Evolutionary conservation across 2,329 filamentous ascomycete species (phyloP).

Genomic region (Cladosporium sp.): DNA sequence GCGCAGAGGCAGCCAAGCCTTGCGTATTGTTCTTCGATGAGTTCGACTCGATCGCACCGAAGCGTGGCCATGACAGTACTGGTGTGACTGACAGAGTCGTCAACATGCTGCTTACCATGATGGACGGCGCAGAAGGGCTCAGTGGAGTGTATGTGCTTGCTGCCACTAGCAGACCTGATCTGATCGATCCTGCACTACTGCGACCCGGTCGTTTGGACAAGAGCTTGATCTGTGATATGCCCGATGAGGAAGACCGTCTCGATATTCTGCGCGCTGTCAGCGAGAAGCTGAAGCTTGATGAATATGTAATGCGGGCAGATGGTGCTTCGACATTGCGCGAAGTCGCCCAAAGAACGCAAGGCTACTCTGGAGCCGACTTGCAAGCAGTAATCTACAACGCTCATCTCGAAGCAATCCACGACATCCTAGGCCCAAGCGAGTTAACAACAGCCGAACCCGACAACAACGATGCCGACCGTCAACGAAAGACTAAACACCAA

Average conservation of each 20-base stretch:
- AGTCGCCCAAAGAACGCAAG: constrained; percentile 77
- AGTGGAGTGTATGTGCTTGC: constrained; percentile 95
- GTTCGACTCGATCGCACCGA: constrained; percentile 96
- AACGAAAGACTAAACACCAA: constrained; percentile 28
- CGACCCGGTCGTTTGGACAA: constrained; percentile 93
- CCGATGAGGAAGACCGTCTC: constrained; percentile 72
- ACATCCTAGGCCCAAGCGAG: constrained; percentile 64
- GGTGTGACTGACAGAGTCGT: constrained; percentile 98
- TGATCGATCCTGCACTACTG: constrained; percentile 91
- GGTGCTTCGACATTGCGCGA: constrained; percentile 18
- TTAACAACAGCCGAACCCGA: constrained; percentile 36
- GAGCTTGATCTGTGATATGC: constrained; percentile 87
- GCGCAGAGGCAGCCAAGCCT: constrained; percentile 84
- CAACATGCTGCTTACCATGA: constrained; percentile 96
- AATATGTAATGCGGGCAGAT: constrained; percentile 57
- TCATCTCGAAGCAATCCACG: constrained; percentile 94
- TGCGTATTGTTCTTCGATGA: constrained; percentile 98
- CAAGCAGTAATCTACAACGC: constrained; percentile 96
- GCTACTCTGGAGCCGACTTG: constrained; percentile 90
- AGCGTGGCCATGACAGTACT: constrained; percentile 93
- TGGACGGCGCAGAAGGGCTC: constrained; percentile 96
- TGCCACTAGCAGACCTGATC: constrained; percentile 86
- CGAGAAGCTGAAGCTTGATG: constrained; percentile 72
- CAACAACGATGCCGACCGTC: constrained; percentile 34
- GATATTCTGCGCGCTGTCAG: constrained; percentile 88